Percentiles rank a stretch among this genome's conserved stretches.
These are phyloP conservation scores for Haplographium delicatum DNA, from an alignment of 495 filamentous ascomycete genomes.

Conservation along the genomic window DNA sequence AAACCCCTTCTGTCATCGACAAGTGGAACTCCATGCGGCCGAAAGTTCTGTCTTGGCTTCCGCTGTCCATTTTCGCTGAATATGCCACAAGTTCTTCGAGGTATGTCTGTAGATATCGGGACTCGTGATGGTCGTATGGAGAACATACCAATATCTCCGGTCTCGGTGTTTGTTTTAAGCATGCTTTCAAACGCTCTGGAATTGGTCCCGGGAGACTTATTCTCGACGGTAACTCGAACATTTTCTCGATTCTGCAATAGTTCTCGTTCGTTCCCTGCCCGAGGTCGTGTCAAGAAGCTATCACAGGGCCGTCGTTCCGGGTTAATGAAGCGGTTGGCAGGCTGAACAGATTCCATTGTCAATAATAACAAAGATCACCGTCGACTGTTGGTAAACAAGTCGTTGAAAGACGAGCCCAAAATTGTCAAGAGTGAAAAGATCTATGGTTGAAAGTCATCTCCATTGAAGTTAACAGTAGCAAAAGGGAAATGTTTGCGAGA, in stretches of 20 bases:
- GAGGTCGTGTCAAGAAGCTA: background rate
- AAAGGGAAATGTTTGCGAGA: no score
- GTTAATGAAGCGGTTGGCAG: background rate
- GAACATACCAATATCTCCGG: constrained; percentile 60
- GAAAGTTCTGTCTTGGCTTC: constrained; percentile 11
- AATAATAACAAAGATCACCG: background rate
- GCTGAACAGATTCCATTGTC: constrained; percentile 14
- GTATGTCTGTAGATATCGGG: constrained; percentile 23
- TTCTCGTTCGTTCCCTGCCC: constrained; percentile 6
- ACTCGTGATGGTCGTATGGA: constrained; percentile 47
- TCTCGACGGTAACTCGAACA: constrained; percentile 1
- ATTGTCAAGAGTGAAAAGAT: background rate
- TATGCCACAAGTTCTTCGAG: constrained; percentile 9
- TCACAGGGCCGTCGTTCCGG: constrained; percentile 7
- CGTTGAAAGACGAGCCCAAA: background rate
- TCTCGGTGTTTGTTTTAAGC: constrained; percentile 66
- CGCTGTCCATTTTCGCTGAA: constrained; percentile 7
- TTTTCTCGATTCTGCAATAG: background rate
- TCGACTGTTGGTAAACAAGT: background rate
- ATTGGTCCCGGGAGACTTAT: background rate
- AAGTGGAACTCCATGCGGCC: constrained; percentile 16
- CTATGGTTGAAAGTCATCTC: background rate
- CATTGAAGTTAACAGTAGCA: background rate
- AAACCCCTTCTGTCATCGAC: constrained; percentile 30
- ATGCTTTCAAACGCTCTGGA: constrained; percentile 49